These are phyloP conservation scores for Tilletia walkeri DNA, from an alignment of 1,284 basidiomycete genomes.

Conservation along the genomic window DNA sequence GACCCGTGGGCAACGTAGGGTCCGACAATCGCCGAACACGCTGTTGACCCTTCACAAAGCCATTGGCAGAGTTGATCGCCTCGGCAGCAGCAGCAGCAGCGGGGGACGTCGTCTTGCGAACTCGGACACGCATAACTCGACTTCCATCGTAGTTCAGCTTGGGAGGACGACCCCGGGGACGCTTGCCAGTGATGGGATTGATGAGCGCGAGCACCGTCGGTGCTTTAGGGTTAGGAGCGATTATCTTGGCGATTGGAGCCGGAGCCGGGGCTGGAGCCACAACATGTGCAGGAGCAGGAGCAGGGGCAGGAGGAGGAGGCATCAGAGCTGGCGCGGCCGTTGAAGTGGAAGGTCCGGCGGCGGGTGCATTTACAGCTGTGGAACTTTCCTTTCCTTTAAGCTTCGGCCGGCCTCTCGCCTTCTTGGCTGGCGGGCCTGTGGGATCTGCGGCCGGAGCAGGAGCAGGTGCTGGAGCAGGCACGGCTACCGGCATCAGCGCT, in stretches of 20 bases:
- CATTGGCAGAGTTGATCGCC: slow-evolving; percentile 14
- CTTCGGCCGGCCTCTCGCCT: not conserved
- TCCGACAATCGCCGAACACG: slow-evolving; percentile 6
- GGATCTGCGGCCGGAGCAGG: not conserved
- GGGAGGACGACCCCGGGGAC: slow-evolving; percentile 7
- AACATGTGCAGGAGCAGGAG: too few relatives aligned
- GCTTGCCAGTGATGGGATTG: slow-evolving; percentile 4
- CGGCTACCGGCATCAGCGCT: not conserved
- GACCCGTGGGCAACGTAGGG: slow-evolving; percentile 5
- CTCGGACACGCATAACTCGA: slow-evolving; percentile 1
- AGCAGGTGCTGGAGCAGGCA: too few relatives aligned
- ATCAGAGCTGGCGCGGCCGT: too few relatives aligned
- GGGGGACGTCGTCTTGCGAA: slow-evolving; percentile 6
- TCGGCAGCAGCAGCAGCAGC: slow-evolving; percentile 4
- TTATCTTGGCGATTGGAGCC: too few relatives aligned
- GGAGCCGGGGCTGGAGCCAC: too few relatives aligned
- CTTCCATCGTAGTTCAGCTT: slow-evolving; percentile 1
- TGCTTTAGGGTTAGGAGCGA: not conserved
- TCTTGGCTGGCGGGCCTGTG: not conserved
- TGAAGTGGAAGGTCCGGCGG: not conserved
- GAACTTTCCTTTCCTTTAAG: not conserved
- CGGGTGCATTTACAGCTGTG: not conserved
- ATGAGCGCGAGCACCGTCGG: not conserved
- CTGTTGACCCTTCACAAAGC: slow-evolving; percentile 15
- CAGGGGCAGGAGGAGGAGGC: too few relatives aligned